A percentile compares a stretch with the other conserved stretches of the same genome.
Evolutionary conservation across 2,329 filamentous ascomycete genomes (phyloP).

Genomic region (Tolypocladium tundrense): DNA sequence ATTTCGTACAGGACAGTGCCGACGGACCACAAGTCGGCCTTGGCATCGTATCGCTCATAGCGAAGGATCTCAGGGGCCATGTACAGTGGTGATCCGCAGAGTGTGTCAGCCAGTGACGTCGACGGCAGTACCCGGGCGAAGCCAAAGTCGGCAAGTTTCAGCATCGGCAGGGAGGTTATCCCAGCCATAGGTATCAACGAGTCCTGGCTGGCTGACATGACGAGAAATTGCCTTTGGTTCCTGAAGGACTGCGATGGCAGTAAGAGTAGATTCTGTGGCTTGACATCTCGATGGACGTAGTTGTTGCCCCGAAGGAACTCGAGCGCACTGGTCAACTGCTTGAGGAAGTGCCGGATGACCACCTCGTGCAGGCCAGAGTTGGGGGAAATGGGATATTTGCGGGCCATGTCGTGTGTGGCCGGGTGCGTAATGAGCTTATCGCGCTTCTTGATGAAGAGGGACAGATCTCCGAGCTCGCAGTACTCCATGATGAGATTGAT

Average conservation of each 20-base stretch:
- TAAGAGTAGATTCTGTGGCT: constrained; percentile 89
- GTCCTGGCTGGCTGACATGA: constrained; percentile 67
- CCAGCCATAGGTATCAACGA: constrained; percentile 75
- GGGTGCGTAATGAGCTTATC: constrained; percentile 70
- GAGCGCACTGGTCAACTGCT: constrained; percentile 86
- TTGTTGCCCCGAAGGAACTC: constrained; percentile 78
- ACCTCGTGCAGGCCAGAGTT: constrained; percentile 91
- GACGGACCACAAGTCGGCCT: constrained; percentile 95
- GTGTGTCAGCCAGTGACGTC: constrained; percentile 86
- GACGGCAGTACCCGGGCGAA: constrained; percentile 87
- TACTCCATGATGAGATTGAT: constrained; percentile 99
- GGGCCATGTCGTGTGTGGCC: constrained; percentile 79
- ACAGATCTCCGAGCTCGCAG: constrained; percentile 89
- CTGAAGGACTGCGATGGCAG: constrained; percentile 71
- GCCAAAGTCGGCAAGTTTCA: constrained; percentile 98
- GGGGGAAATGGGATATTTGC: constrained; percentile 78
- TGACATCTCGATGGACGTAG: constrained; percentile 93
- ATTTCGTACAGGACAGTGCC: constrained; percentile 95
- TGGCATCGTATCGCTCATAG: constrained; percentile 95
- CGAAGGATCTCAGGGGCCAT: constrained; percentile 97
- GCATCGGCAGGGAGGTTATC: constrained; percentile 77
- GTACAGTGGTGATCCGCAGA: constrained; percentile 93
- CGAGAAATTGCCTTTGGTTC: constrained; percentile 41
- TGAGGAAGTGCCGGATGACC: constrained; percentile 89
- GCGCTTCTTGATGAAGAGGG: constrained; percentile 91